These are phyloP conservation scores for Paramyrothecium sp. DNA, from an alignment of 2,329 filamentous ascomycete species.

Conservation along the genomic window DNA sequence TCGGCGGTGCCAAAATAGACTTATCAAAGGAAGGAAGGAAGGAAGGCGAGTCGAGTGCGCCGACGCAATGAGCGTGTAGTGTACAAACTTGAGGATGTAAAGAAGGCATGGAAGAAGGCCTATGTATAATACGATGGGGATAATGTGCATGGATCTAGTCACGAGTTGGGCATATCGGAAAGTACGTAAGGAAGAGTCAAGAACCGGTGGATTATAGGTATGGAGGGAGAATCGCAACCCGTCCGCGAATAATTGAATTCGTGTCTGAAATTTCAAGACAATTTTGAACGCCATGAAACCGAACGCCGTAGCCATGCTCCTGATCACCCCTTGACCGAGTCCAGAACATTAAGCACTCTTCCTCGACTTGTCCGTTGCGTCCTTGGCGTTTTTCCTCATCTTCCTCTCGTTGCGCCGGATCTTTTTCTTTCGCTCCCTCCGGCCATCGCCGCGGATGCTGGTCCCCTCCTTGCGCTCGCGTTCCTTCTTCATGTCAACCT, in stretches of 20 bases:
- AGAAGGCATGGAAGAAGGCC: too few relatives aligned
- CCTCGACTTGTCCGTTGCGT: constrained; percentile 19
- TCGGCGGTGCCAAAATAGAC: too few relatives aligned
- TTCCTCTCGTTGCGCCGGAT: constrained; percentile 69
- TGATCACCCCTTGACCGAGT: background rate
- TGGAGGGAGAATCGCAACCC: background rate
- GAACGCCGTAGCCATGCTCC: background rate
- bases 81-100: too few relatives aligned
- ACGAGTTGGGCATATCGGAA: background rate
- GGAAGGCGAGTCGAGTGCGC: too few relatives aligned
- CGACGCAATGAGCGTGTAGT: too few relatives aligned
- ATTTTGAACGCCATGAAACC: background rate
- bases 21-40: too few relatives aligned
- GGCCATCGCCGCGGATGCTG: constrained; percentile 59
- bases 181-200: background rate
- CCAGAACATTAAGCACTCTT: constrained; percentile 15
- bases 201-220: background rate
- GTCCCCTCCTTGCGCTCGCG: constrained; percentile 60
- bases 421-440: constrained; percentile 64
- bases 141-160: background rate
- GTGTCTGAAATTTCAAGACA: background rate
- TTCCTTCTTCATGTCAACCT: constrained; percentile 80
- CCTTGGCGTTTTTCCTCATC: constrained; percentile 65
- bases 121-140: too few relatives aligned
- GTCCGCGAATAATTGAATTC: background rate